These are phyloP conservation scores for Chiua virens DNA, from an alignment of 768 basidiomycete species.

Conservation along the genomic window DNA sequence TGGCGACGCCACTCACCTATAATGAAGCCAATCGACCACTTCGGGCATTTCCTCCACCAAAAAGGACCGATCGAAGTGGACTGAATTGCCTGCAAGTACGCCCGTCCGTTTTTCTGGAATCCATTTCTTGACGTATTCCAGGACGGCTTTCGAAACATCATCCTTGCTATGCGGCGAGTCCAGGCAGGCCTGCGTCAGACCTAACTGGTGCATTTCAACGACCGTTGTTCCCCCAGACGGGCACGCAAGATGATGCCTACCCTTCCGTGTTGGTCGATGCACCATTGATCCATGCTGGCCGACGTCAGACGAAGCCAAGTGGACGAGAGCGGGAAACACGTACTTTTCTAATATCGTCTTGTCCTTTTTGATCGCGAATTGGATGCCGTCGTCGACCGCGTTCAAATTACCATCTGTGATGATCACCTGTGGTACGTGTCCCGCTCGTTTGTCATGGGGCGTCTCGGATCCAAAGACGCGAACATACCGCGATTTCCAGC, in stretches of 20 bases:
- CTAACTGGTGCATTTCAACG: constrained; percentile 51
- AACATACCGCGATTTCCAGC: constrained; percentile 68
- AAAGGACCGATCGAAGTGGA: constrained; percentile 79
- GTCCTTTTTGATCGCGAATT: constrained; percentile 73
- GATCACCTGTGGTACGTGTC: constrained; percentile 52
- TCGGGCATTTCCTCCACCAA: constrained; percentile 78
- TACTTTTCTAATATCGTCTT: constrained; percentile 70
- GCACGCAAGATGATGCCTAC: constrained; percentile 39
- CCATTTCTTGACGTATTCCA: constrained; percentile 84
- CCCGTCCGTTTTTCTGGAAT: constrained; percentile 62
- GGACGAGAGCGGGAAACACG: constrained; percentile 17
- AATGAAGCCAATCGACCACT: constrained; percentile 77
- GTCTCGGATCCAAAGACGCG: neutral
- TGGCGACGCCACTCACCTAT: constrained; percentile 49
- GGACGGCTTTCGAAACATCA: constrained; percentile 57
- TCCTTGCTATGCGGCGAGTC: constrained; percentile 63
- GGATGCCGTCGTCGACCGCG: constrained; percentile 75
- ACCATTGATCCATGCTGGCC: constrained; percentile 86
- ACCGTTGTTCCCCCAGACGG: neutral
- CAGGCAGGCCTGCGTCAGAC: constrained; percentile 78
- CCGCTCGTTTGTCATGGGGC: neutral
- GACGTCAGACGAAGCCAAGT: neutral
- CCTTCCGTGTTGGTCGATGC: constrained; percentile 73
- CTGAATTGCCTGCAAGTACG: constrained; percentile 84
- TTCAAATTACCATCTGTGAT: constrained; percentile 87